Percentiles rank a stretch among this genome's conserved stretches.
phyloP scores from a whole-genome alignment of 139 green algal genomes.

The Eudorina sp. region DNA sequence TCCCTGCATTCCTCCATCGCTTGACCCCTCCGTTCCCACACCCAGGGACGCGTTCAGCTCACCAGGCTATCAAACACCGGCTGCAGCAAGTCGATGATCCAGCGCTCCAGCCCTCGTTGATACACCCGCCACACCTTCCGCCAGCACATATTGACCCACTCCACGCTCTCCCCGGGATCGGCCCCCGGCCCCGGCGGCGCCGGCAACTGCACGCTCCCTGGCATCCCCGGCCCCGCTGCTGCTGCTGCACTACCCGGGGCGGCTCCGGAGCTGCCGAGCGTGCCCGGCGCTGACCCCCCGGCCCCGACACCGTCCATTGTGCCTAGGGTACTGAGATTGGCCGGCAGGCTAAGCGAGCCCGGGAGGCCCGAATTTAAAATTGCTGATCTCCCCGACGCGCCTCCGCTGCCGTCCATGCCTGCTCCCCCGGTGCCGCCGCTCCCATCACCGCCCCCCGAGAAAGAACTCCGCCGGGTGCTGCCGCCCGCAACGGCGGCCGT shows the following conservation, averaged over 20 bases:
- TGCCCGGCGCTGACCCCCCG: neutral
- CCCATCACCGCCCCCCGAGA: neutral
- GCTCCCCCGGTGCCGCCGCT: neutral
- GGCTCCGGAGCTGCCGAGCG: neutral
- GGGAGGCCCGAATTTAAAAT: neutral
- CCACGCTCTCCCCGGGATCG: slow-evolving; percentile 84
- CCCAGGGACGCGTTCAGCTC: slow-evolving; percentile 31
- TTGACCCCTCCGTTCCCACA: neutral
- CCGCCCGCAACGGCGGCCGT: neutral
- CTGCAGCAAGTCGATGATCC: slow-evolving; percentile 94
- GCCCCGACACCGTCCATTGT: neutral
- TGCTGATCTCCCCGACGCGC: neutral
- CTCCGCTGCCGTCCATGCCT: neutral
- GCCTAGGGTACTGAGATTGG: neutral
- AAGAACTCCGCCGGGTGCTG: neutral
- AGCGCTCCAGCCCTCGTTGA: slow-evolving; percentile 92
- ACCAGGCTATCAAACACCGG: slow-evolving; percentile 92
- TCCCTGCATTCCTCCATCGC: too few relatives aligned
- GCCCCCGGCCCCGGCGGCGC: neutral
- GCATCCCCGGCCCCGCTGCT: neutral
- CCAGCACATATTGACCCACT: slow-evolving; percentile 98
- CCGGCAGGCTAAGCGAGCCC: neutral
- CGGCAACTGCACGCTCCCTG: neutral
- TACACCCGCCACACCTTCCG: slow-evolving; percentile 97
- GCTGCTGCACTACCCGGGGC: neutral